Evolutionary conservation across 371 early-diverging fungal species (phyloP).

Genomic region (Blastocladiella emersonii): DNA sequence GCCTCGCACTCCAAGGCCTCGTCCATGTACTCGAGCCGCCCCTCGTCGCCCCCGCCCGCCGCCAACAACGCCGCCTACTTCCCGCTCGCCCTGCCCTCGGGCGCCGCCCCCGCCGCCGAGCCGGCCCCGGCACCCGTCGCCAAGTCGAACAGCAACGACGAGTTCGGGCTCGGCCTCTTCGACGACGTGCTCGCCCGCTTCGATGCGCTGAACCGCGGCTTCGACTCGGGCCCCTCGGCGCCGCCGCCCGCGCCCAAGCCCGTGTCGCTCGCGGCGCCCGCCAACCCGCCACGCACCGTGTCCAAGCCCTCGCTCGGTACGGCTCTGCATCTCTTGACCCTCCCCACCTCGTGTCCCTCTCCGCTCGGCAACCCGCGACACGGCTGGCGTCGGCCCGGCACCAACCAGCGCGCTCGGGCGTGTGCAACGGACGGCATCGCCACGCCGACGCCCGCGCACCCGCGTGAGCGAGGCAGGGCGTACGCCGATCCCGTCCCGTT

Average conservation of each 20-base stretch:
- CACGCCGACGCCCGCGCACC: too few relatives aligned
- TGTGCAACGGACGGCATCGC: too few relatives aligned
- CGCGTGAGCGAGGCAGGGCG: too few relatives aligned
- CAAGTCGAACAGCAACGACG: not conserved
- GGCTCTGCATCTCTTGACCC: too few relatives aligned
- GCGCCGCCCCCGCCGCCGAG: not conserved
- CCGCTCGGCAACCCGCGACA: too few relatives aligned
- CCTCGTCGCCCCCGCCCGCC: not conserved
- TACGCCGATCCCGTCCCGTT: too few relatives aligned
- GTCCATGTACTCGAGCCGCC: not conserved
- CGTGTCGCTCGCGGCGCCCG: too few relatives aligned
- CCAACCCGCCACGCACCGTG: too few relatives aligned
- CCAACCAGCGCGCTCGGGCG: too few relatives aligned
- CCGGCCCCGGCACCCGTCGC: not conserved
- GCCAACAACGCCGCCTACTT: not conserved
- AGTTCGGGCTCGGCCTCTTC: not conserved
- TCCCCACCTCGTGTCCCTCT: not conserved
- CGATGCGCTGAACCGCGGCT: not conserved
- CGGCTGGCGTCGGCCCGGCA: too few relatives aligned
- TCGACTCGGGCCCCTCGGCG: not conserved
- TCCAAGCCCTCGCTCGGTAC: too few relatives aligned
- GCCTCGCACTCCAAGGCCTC: not conserved
- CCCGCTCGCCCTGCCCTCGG: not conserved
- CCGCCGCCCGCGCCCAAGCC: not conserved
- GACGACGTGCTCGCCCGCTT: slow-evolving; percentile 1